These are phyloP conservation scores for Sclerotinia minor DNA, from an alignment of 2,329 filamentous ascomycete species.

Conservation along the genomic window DNA sequence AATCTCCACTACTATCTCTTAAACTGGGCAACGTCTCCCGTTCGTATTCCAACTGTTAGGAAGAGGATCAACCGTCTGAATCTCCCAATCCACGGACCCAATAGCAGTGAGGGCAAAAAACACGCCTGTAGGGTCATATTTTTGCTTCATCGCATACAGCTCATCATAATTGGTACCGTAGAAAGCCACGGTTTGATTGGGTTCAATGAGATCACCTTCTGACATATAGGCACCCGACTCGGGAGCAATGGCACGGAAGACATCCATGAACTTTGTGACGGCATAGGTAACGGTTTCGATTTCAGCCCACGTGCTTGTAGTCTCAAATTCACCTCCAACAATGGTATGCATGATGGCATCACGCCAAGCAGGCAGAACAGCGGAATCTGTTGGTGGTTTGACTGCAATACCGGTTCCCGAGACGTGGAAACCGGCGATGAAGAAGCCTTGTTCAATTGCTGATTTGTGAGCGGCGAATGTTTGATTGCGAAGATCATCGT, in stretches of 20 bases:
- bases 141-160: slow-evolving; percentile 33
- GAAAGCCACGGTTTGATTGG: slow-evolving; percentile 38
- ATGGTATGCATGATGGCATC: slow-evolving; percentile 31
- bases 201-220: slow-evolving; percentile 26
- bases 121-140: slow-evolving; percentile 29
- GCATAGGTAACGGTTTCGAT: slow-evolving; percentile 47
- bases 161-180: slow-evolving; percentile 42
- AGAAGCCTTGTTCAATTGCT: slow-evolving; percentile 42
- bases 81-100: slow-evolving; percentile 44
- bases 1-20: not conserved
- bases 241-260: slow-evolving; percentile 28
- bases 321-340: slow-evolving; percentile 20
- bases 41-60: slow-evolving; percentile 24
- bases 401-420: slow-evolving; percentile 19
- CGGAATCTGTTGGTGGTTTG: slow-evolving; percentile 35
- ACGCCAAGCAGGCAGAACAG: slow-evolving; percentile 43
- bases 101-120: slow-evolving; percentile 31
- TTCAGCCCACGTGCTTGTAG: slow-evolving; percentile 48
- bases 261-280: slow-evolving; percentile 30
- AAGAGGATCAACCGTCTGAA: slow-evolving; percentile 25
- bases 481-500: slow-evolving; percentile 33
- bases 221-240: slow-evolving; percentile 23
- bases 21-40: slow-evolving; percentile 15
- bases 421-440: slow-evolving; percentile 40
- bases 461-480: slow-evolving; percentile 40